Base-by-base conservation (phyloP, 306 rosid species). In the Adenanthera pavonina region DNA sequence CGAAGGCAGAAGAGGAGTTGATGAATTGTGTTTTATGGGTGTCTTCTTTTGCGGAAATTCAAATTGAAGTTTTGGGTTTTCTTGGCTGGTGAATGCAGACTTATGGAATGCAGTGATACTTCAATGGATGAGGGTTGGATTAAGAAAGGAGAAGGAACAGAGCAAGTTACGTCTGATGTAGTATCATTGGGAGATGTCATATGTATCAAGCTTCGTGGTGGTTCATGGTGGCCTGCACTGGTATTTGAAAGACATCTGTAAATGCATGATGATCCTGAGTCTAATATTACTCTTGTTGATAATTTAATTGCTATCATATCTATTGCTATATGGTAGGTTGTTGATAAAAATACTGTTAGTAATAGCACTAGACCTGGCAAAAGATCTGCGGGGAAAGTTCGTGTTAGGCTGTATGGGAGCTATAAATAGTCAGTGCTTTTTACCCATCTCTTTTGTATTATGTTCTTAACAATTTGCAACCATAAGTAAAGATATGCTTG, bases 161-260 rank as follows among this genome's bases (percentile, higher is more conserved):
- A 62, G 79, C 80, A 71, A 57, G 74, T 36, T 38, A 73, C 76
- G 35, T 66, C 75, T 75, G 77, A 73, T 75, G 69, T 65, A 49
- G 83, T 88, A 57, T 56, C 19, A 14, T 47, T 47, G 57, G 75
- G 75, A 70, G 75, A 70, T 70, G 54, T 70, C 16, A 70, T 70
- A 25, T 12, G 2, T 13, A 35, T 70, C 69, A 88, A 51, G 84
- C 89, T 79, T 73, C 78, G 48, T 0, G 48, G 86, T 78, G 83
- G 76, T 20, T 84, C 86, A 4, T 89, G 97, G 95, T 92, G 97
- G 97, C 95, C 95, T 60, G 94, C 88, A 11, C 94, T 89, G 90
- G 97, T 92, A 47, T 70, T 46, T 71, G 10, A 44, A 47, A 49
- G 65, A 8, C 72, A 59, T 54, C 30, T 76, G 17, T 36, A 73